Percentiles rank a stretch among this genome's conserved stretches.
Evolutionary conservation across 225 moss, liverwort and hornwort genomes (phyloP).

Genomic region (Antitrichia curtipendula): DNA sequence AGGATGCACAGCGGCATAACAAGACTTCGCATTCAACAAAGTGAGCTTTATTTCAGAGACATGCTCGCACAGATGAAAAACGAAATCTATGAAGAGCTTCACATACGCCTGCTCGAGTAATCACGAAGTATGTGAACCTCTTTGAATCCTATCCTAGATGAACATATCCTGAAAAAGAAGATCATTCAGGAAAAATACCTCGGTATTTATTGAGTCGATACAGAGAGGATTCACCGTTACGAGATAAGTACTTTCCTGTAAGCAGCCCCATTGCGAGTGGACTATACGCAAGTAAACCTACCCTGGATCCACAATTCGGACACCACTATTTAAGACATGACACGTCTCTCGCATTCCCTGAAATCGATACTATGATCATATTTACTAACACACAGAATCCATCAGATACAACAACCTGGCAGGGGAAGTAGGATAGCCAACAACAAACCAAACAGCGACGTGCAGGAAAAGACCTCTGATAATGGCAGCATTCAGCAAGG

Average conservation of each 20-base stretch:
- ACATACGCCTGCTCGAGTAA: not conserved
- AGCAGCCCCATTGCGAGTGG: constrained; percentile 86
- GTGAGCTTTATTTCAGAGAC: not conserved
- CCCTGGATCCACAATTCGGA: constrained; percentile 23
- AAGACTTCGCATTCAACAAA: not conserved
- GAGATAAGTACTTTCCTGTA: constrained; percentile 54
- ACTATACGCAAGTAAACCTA: constrained; percentile 71
- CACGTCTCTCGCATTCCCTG: not conserved
- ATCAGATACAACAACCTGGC: not conserved
- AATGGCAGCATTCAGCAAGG: constrained; percentile 82
- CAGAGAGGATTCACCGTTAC: constrained; percentile 32
- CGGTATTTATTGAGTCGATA: constrained; percentile 68
- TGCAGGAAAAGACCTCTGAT: constrained; percentile 33
- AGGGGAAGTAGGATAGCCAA: not conserved
- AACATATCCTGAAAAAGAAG: not conserved
- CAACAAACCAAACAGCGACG: not conserved
- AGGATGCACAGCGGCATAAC: not conserved
- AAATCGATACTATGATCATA: not conserved
- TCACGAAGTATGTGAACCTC: not conserved
- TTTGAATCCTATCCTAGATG: not conserved
- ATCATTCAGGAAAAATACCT: constrained; percentile 21
- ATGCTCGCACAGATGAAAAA: not conserved
- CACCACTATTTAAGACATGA: not conserved
- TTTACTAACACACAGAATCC: not conserved
- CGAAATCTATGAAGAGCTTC: not conserved